Base-by-base conservation (phyloP, 495 filamentous ascomycete genomes). In the Penicillium longicatenatum region DNA sequence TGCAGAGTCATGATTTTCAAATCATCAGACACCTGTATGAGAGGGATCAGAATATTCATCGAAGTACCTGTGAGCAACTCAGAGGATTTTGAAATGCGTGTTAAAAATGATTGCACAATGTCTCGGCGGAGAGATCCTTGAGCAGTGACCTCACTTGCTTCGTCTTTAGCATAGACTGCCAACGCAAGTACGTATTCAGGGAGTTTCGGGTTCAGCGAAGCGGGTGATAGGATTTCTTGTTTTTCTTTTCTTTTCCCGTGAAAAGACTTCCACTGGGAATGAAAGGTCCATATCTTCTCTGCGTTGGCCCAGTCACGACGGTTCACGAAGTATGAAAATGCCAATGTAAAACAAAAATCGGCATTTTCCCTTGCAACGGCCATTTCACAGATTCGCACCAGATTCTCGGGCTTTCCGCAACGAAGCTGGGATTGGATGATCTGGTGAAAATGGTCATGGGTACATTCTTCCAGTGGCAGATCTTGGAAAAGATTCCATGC, bases 401-500 rank as follows among this genome's bases (percentile, higher is more conserved):
- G 45, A 59, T 73, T 59, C 53, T 20, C 30, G 3, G 39, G 17
- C 19, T 65, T 57, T 43, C 57, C 54, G n/a, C 48, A 37, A 19
- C 52, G 44, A 17, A 71, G 37, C 26, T 68, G 63, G 16, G 74
- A 77, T 26, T 53, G 54, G 17, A 65, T 59, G 42, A 79, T 63
- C 46, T 68, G 55, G 20, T 64, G 52, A 58, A 77, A 84, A 61
- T 82, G 73, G 7, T 68, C 61, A 14, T 58, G 59, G 1, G 67
- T 65, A 22, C 76, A 70, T 20, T 63, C 49, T 16, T 68, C 35
- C 2, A 52, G 33, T 20, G 70, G 52, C 42, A 82, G 77, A 14
- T 43, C 29, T 22, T 76, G 57, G 55, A 84, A 81, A 4, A 83
- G 21, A 9, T 70, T 60, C 54, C 74, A 68, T n/a, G 67, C 67